Evolutionary conservation across 2,329 filamentous ascomycete species (phyloP).

Genomic region (Penicillium polonicum): DNA sequence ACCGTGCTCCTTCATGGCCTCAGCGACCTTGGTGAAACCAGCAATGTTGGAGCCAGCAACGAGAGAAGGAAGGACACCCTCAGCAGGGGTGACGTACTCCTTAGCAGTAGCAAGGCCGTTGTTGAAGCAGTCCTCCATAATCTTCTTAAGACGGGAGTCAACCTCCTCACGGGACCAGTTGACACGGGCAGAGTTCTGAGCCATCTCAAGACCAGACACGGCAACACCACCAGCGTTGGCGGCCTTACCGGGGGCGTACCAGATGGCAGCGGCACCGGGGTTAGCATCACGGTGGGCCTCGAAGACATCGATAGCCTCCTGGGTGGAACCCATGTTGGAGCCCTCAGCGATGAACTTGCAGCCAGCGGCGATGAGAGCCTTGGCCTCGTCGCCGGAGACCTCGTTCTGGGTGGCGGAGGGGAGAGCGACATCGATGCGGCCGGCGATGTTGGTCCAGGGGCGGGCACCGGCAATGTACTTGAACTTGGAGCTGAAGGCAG

Average conservation of each 20-base stretch:
- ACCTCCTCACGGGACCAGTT: constrained; percentile 88
- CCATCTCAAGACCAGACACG: constrained; percentile 97
- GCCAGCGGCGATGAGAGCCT: constrained; percentile 73
- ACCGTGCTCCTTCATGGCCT: constrained; percentile 93
- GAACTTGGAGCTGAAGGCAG: constrained; percentile 63
- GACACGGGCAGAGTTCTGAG: constrained; percentile 88
- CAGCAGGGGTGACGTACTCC: constrained; percentile 75
- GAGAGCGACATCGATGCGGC: constrained; percentile 84
- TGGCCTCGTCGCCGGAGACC: constrained; percentile 85
- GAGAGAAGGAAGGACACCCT: constrained; percentile 83
- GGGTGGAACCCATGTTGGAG: constrained; percentile 98
- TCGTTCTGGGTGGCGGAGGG: constrained; percentile 98
- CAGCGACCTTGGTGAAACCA: constrained; percentile 92
- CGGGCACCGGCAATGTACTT: constrained; percentile 83
- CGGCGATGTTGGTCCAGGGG: constrained; percentile 81
- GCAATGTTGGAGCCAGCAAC: constrained; percentile 97
- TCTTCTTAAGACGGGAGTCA: constrained; percentile 82
- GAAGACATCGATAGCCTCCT: constrained; percentile 90
- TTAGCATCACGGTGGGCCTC: constrained; percentile 68
- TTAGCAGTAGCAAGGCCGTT: constrained; percentile 86
- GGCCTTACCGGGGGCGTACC: constrained; percentile 97
- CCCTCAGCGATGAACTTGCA: constrained; percentile 89
- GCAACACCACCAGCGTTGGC: constrained; percentile 97
- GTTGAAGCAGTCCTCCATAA: constrained; percentile 93
- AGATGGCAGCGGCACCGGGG: constrained; percentile 70